Conservation (phyloP, 2,329 filamentous ascomycete genomes). For the Akanthomyces lecanii region DNA sequence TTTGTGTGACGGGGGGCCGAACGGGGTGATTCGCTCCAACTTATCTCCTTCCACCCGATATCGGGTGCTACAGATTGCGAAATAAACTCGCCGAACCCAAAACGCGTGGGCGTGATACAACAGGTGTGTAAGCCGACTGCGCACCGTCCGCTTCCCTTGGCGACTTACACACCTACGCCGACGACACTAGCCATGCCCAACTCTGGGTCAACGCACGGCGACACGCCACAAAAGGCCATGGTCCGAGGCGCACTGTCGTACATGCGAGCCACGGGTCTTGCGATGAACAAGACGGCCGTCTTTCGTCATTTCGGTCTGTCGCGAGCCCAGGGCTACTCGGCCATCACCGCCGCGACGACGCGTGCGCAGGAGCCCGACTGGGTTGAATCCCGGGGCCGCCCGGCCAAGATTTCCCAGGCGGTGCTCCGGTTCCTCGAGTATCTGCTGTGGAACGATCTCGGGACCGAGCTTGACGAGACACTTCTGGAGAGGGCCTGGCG, state of each 20-base stretch:
- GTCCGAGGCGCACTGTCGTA: conserved; percentile 38
- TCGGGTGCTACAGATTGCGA: neutral
- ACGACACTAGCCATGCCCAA: conserved; percentile 17
- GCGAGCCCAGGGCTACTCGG: conserved; percentile 35
- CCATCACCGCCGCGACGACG: conserved; percentile 26
- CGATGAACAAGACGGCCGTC: conserved; percentile 38
- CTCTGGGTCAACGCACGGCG: conserved; percentile 34
- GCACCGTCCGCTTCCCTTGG: neutral
- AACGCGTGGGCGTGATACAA: neutral
- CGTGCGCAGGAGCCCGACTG: conserved; percentile 35
- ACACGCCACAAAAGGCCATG: conserved; percentile 36
- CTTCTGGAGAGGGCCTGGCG: neutral
- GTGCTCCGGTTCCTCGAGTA: conserved; percentile 35
- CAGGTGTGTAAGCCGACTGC: neutral
- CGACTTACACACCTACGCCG: neutral
- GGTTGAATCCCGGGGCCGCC: conserved; percentile 36
- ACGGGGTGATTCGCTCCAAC: neutral
- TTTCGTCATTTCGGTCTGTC: conserved; percentile 37
- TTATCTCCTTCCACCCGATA: neutral
- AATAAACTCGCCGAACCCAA: neutral
- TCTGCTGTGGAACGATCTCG: conserved; percentile 35
- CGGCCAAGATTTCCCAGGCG: conserved; percentile 31
- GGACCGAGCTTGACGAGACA: conserved; percentile 15
- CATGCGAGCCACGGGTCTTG: conserved; percentile 35
- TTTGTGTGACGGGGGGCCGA: neutral